These are phyloP conservation scores for Yarrowia divulgata DNA, from an alignment of 805 yeast genomes.

Conservation along the genomic window DNA sequence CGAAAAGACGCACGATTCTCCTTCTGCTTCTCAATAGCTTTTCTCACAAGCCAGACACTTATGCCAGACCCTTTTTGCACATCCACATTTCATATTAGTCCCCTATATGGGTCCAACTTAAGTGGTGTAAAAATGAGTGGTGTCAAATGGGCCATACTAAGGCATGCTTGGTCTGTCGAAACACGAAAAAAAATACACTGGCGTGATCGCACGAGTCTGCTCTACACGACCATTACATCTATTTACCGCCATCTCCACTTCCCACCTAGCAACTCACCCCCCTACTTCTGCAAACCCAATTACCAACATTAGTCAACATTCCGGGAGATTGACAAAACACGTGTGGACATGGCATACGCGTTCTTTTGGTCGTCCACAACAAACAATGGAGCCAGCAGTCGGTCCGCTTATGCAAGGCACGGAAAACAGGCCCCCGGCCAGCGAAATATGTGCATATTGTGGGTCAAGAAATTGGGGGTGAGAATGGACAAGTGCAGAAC, in stretches of 20 bases:
- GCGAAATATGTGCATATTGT: slow-evolving; percentile 7
- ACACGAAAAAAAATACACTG: not conserved
- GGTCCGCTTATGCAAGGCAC: slow-evolving; percentile 25
- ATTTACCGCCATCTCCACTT: no score
- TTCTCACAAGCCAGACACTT: no score
- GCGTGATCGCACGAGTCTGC: not conserved
- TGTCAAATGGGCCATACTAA: no score
- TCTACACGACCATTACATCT: not conserved
- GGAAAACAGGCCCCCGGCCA: not conserved
- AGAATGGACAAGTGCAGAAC: not conserved
- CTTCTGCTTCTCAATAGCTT: no score
- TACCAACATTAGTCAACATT: slow-evolving; percentile 18
- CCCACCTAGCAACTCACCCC: not conserved
- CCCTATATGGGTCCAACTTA: no score
- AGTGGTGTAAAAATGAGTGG: no score
- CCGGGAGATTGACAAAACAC: slow-evolving; percentile 33
- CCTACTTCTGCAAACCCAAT: slow-evolving; percentile 1
- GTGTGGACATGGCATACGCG: slow-evolving; percentile 29
- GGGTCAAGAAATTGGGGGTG: no score
- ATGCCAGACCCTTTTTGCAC: no score
- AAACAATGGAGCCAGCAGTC: not conserved
- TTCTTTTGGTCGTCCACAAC: not conserved
- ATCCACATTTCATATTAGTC: no score
- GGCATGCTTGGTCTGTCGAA: not conserved
- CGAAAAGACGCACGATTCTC: no score